phyloP scores from a whole-genome alignment of 2,329 filamentous ascomycete species.

The Helicocarpus griseus region DNA sequence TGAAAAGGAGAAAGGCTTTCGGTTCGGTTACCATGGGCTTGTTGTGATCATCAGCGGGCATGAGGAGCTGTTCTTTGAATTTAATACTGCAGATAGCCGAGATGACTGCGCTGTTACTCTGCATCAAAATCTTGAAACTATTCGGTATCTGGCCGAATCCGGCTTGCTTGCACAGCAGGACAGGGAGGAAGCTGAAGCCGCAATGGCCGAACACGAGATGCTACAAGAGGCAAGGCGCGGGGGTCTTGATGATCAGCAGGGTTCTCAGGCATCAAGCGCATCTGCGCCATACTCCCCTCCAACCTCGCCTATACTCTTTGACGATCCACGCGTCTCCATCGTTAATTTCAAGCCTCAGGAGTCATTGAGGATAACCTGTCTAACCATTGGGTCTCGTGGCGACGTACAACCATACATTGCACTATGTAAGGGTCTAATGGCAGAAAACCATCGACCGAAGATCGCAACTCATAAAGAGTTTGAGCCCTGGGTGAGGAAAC shows the following conservation, averaged over 20 bases:
- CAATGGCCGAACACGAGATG: constrained; percentile 70
- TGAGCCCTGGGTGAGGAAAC: constrained; percentile 75
- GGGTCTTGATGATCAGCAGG: constrained; percentile 25
- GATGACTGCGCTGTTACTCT: constrained; percentile 84
- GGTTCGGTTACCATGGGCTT: constrained; percentile 80
- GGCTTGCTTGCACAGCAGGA: constrained; percentile 59
- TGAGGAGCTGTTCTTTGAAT: constrained; percentile 96
- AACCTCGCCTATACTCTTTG: constrained; percentile 65
- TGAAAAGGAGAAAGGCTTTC: constrained; percentile 89
- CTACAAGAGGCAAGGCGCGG: constrained; percentile 61
- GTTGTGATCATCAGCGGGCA: constrained; percentile 89
- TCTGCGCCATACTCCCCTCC: constrained; percentile 24
- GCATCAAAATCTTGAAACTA: constrained; percentile 64
- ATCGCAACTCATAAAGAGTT: constrained; percentile 95
- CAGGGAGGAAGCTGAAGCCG: constrained; percentile 59
- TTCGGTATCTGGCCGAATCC: constrained; percentile 61
- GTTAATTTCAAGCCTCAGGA: constrained; percentile 81
- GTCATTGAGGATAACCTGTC: constrained; percentile 73
- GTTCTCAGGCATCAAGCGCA: constrained; percentile 14
- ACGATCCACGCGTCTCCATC: constrained; percentile 79
- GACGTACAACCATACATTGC: constrained; percentile 98
- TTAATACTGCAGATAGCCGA: constrained; percentile 62
- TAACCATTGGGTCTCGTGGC: constrained; percentile 91
- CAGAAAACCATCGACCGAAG: constrained; percentile 73
- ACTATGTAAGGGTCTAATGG: constrained; percentile 78